These are phyloP conservation scores for Globisporangium barbulae DNA, from an alignment of 352 stramenopile genomes.

Conservation along the genomic window DNA sequence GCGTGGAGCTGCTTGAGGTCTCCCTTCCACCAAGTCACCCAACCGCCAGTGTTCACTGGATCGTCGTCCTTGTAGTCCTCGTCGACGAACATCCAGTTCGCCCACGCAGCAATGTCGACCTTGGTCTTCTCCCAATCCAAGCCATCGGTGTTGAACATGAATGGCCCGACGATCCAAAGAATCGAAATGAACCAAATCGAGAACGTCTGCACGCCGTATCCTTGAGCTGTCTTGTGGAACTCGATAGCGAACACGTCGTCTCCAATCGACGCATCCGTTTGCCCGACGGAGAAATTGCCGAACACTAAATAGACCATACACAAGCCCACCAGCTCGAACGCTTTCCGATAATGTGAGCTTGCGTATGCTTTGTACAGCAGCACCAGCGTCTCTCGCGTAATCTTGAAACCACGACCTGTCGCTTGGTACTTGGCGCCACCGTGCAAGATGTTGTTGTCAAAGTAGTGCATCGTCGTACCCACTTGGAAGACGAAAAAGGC, in stretches of 20 bases:
- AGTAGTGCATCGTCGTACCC: conserved; percentile 83
- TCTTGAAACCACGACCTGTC: conserved; percentile 81
- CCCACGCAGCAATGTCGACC: conserved; percentile 57
- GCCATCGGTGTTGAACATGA: conserved; percentile 82
- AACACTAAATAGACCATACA: conserved; percentile 66
- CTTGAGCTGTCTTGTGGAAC: conserved; percentile 64
- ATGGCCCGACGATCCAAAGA: conserved; percentile 60
- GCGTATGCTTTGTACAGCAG: conserved; percentile 76
- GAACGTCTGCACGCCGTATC: conserved; percentile 76
- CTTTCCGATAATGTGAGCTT: conserved; percentile 71
- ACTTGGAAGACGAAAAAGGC: conserved; percentile 84
- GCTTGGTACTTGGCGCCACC: conserved; percentile 75
- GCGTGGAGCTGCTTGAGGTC: conserved; percentile 59
- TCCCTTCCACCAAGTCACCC: conserved; percentile 70
- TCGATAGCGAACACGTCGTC: conserved; percentile 53
- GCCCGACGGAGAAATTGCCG: conserved; percentile 67
- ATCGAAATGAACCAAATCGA: conserved; percentile 79
- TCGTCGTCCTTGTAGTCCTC: conserved; percentile 67
- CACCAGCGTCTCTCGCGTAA: conserved; percentile 75
- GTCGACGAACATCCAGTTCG: conserved; percentile 66
- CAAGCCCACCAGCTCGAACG: conserved; percentile 67
- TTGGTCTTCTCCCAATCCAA: conserved; percentile 77
- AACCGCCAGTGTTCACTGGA: conserved; percentile 59
- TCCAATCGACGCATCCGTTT: conserved; percentile 39
- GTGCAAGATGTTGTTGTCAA: conserved; percentile 76